These are phyloP conservation scores for Phoma sp. DNA, from an alignment of 2,329 filamentous ascomycete genomes.

Conservation along the genomic window DNA sequence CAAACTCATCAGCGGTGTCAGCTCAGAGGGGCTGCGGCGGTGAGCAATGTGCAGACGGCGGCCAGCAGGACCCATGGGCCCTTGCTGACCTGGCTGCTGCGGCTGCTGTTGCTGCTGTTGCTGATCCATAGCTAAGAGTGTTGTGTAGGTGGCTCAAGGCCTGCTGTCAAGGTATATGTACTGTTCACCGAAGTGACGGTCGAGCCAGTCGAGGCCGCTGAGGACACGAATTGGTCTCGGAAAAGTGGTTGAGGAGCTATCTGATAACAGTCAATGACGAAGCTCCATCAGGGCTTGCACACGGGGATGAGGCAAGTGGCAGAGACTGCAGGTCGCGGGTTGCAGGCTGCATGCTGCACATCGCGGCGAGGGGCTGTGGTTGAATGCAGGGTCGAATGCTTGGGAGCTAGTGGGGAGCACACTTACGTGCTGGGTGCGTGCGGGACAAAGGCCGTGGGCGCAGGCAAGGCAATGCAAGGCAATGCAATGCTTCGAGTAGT, in stretches of 20 bases:
- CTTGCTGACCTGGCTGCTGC: constrained; percentile 59
- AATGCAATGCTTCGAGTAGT: constrained; percentile 39
- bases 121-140: constrained; percentile 52
- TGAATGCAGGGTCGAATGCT: constrained; percentile 29
- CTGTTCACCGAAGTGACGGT: constrained; percentile 33
- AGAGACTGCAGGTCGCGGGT: constrained; percentile 19
- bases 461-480: constrained; percentile 31
- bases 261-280: constrained; percentile 33
- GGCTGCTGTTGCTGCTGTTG: constrained; percentile 59
- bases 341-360: constrained; percentile 19
- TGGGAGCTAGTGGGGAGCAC: constrained; percentile 30
- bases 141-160: constrained; percentile 31
- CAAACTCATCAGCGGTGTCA: constrained; percentile 97
- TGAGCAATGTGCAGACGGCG: constrained; percentile 97
- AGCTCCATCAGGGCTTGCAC: background rate
- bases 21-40: constrained; percentile 93
- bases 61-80: constrained; percentile 72
- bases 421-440: constrained; percentile 38
- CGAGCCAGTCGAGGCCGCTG: constrained; percentile 28
- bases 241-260: constrained; percentile 31
- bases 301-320: constrained; percentile 5
- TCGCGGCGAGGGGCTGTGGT: constrained; percentile 22
- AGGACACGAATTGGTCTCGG: constrained; percentile 31
- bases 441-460: constrained; percentile 24
- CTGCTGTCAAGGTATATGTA: constrained; percentile 28